Conservation (phyloP, 345 rosid genomes). For the Triadica sebifera region DNA sequence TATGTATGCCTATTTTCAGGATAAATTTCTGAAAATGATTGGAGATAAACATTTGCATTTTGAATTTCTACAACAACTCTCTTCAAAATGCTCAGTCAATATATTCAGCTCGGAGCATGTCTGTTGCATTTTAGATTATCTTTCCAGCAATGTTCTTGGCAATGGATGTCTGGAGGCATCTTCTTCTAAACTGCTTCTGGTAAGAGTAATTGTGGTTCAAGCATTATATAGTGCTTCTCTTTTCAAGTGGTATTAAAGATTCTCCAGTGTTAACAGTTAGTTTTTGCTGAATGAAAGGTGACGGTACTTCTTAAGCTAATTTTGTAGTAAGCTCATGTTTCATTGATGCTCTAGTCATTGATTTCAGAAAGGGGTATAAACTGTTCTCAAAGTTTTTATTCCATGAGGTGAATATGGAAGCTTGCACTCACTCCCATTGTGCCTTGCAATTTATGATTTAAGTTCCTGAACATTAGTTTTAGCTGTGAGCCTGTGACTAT, state of each 20-base stretch:
- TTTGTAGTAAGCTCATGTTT: neutral
- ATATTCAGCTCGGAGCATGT: conserved; percentile 74
- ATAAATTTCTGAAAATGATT: conserved; percentile 57
- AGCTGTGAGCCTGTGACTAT: neutral
- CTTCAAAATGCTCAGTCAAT: conserved; percentile 64
- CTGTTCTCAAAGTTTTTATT: neutral
- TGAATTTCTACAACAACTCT: conserved; percentile 64
- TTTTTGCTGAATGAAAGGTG: conserved; percentile 1
- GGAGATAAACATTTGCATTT: conserved; percentile 65
- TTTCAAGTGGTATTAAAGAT: neutral
- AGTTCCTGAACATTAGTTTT: neutral
- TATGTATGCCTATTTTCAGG: conserved; percentile 43
- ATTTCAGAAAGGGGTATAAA: neutral
- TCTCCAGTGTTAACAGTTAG: neutral
- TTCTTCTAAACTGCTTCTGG: conserved; percentile 68
- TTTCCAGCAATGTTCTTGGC: conserved; percentile 38
- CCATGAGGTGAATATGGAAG: neutral
- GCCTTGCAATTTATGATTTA: neutral
- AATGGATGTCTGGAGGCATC: conserved; percentile 44
- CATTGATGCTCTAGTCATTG: neutral
- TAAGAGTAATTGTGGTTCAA: conserved; percentile 35
- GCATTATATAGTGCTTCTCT: neutral
- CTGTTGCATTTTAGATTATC: conserved; percentile 49
- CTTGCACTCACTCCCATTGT: too few relatives aligned
- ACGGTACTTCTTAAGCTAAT: neutral